Evolutionary conservation across 2,329 filamentous ascomycete species (phyloP).

Genomic region (Nigrograna mackinnonii): DNA sequence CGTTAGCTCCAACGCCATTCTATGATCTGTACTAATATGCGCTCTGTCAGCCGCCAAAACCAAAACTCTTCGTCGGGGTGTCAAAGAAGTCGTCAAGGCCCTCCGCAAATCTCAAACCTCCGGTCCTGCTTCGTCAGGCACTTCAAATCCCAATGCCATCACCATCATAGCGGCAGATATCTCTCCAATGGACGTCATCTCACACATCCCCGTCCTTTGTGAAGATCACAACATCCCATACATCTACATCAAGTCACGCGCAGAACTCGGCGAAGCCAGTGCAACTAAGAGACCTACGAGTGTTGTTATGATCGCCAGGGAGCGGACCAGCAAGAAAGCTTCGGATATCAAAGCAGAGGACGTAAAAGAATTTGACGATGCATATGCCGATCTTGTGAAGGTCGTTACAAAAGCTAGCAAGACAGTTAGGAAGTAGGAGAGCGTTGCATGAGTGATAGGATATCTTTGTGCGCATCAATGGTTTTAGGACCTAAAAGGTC

Average conservation of each 20-base stretch:
- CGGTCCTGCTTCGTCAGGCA: constrained; percentile 60
- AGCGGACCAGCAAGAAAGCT: constrained; percentile 53
- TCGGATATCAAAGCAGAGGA: constrained; percentile 52
- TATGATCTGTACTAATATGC: constrained; percentile 12
- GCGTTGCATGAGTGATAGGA: too few species aligned
- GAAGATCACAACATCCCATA: constrained; percentile 98
- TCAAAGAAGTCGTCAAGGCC: constrained; percentile 98
- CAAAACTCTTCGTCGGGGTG: constrained; percentile 94
- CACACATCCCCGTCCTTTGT: constrained; percentile 95
- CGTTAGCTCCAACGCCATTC: too few species aligned
- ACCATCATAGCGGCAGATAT: constrained; percentile 97
- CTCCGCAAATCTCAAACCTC: constrained; percentile 85
- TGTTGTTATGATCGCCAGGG: constrained; percentile 80
- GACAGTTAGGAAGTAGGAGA: constrained; percentile 58
- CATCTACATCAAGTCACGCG: constrained; percentile 89
- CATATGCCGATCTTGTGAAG: constrained; percentile 61
- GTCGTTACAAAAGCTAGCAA: constrained; percentile 62
- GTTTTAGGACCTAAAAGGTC: too few species aligned
- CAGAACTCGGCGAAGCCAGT: constrained; percentile 90
- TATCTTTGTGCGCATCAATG: too few species aligned
- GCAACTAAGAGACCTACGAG: constrained; percentile 95
- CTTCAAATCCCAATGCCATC: constrained; percentile 66
- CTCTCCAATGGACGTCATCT: constrained; percentile 98
- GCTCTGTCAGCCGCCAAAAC: constrained; percentile 77
- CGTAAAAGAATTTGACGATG: constrained; percentile 52